Evolutionary conservation across 331 rosid species (phyloP), one percentile per base, ranked within the genome.

Genomic region (Quercus lobata): DNA sequence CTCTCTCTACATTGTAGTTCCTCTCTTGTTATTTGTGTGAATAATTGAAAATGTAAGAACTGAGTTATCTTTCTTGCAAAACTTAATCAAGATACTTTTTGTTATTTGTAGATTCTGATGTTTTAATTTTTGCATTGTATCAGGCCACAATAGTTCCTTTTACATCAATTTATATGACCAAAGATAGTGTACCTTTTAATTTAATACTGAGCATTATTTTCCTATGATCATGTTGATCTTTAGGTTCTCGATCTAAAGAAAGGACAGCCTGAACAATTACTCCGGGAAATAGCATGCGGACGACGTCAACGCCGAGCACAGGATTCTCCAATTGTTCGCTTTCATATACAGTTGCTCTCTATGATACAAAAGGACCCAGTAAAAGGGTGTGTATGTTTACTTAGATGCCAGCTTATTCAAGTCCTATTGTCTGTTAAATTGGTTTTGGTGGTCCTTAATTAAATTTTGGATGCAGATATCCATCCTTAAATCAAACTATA

Each of bases 231-330:
- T 32, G 35, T 55, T 71, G 58, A 17, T 65, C 65, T 22, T 35
- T 53, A 94, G 98, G 87, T 78, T 81, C 81, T 94, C n/a, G 83
- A 89, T 70, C 22, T 89, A n/a, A 88, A 81, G 57, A 86, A 84
- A 78, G 91, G 89, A 56, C 91, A 91, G 61, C 90, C 88, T 15
- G 89, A 74, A 72, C 81, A 83, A 3, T 76, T 91, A 72, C 88
- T 94, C 49, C 80, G 91, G 78, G 94, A 90, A 58, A 73, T 94
- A 73, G 55, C 72, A 35, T 85, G 85, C 12, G 87, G 86, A 60
- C 79, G 84, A 78, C 79, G 29, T 60, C 71, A 86, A 27, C 80
- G 92, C 52, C 82, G 83, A 1, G 89, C 80, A 53, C 83, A 79
- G 19, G 87, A 83, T 69, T 80, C 92, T 58, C 63, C 87, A 11